A percentile compares a stretch with the other conserved stretches of the same genome.
Evolutionary conservation across 176 grass and related monocot species (phyloP).

Genomic region (Pontederia crassipes): DNA sequence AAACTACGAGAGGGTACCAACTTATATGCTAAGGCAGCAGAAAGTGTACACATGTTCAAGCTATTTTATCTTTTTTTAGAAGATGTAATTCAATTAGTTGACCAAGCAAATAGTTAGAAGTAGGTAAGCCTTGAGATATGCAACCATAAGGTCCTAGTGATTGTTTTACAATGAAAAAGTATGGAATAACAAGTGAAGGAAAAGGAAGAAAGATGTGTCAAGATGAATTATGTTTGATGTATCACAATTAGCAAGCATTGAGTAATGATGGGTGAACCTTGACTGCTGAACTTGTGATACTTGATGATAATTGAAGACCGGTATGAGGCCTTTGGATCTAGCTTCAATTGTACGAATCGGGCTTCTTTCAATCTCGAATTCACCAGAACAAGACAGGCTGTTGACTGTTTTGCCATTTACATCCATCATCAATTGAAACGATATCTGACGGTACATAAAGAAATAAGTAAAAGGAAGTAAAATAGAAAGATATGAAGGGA

Average conservation of each 20-base stretch:
- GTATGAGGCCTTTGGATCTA: constrained; percentile 77
- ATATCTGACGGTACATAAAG: constrained; percentile 33
- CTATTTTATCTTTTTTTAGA: no score
- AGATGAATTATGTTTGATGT: background rate
- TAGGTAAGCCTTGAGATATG: no score
- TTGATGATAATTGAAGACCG: constrained; percentile 70
- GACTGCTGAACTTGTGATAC: constrained; percentile 60
- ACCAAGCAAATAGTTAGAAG: no score
- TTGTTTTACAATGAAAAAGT: no score
- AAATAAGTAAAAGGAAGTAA: background rate
- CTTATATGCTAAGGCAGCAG: no score
- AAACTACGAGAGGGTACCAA: no score
- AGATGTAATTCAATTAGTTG: no score
- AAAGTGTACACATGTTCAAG: no score
- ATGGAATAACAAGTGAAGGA: no score
- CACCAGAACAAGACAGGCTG: constrained; percentile 25
- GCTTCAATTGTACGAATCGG: constrained; percentile 46
- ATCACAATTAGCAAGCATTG: background rate
- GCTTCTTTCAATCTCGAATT: constrained; percentile 69
- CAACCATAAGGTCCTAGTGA: no score
- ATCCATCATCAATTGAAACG: constrained; percentile 66
- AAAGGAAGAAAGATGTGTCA: background rate
- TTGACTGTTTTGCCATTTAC: constrained; percentile 25
- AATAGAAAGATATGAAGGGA: background rate
- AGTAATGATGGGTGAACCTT: constrained; percentile 23